Conservation (phyloP, 2,329 filamentous ascomycete species). For the Hypoxylon sp. region DNA sequence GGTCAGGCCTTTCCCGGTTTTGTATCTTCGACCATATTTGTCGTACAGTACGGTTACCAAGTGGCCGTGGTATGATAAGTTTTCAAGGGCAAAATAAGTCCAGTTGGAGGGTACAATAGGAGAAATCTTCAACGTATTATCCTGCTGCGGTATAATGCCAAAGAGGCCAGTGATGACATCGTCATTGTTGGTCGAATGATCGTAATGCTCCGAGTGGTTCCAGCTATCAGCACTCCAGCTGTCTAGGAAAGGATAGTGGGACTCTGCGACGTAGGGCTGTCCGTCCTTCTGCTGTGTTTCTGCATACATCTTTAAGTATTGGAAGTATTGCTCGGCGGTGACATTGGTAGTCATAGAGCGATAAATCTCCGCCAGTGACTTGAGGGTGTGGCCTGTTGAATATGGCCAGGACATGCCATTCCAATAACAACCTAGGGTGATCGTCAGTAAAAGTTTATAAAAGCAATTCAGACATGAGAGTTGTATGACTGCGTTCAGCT, state of each 20-base stretch:
- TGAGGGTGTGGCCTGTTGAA: constrained; percentile 51
- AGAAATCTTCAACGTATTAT: constrained; percentile 49
- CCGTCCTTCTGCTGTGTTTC: constrained; percentile 52
- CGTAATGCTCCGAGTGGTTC: constrained; percentile 54
- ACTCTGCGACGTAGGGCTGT: constrained; percentile 54
- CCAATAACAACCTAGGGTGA: constrained; percentile 51
- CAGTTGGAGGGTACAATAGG: constrained; percentile 50
- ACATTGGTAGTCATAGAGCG: constrained; percentile 45
- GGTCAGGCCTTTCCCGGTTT: constrained; percentile 45
- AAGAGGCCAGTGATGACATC: constrained; percentile 54
- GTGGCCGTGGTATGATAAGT: constrained; percentile 53
- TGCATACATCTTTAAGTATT: constrained; percentile 50
- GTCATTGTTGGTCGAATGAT: constrained; percentile 55
- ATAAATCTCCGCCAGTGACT: constrained; percentile 51
- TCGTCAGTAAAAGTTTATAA: constrained; percentile 5
- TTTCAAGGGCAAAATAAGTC: constrained; percentile 53
- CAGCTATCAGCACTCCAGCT: constrained; percentile 47
- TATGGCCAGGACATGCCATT: constrained; percentile 57
- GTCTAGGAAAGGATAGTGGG: constrained; percentile 51
- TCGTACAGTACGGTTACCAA: constrained; percentile 53
- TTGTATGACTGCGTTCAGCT: background rate
- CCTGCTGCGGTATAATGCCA: constrained; percentile 50
- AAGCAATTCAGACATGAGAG: background rate
- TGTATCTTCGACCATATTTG: constrained; percentile 49
- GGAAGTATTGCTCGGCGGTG: constrained; percentile 49